Conservation (phyloP, 2,329 filamentous ascomycete genomes). For the Colletotrichum godetiae region DNA sequence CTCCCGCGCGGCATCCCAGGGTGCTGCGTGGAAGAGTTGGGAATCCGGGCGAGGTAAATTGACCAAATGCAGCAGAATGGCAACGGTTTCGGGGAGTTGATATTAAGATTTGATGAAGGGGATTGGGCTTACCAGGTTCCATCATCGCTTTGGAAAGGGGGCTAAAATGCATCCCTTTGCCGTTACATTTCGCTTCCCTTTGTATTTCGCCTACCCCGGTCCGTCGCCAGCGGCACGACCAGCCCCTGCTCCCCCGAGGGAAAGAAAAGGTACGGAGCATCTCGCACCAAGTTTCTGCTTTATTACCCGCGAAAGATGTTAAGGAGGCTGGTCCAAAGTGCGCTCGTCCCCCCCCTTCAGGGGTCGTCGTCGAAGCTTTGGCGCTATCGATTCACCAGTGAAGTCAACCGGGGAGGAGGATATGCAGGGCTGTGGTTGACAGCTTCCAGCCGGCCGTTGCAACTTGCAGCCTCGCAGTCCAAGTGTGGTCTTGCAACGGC, state of each 20-base stretch:
- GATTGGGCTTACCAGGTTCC: not conserved
- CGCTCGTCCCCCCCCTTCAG: not conserved
- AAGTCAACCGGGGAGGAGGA: not conserved
- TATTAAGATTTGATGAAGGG: conserved; percentile 18
- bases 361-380: conserved; percentile 25
- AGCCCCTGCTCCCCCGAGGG: not conserved
- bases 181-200: conserved; percentile 26
- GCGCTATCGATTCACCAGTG: conserved; percentile 19
- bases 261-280: not conserved
- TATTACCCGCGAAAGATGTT: conserved; percentile 2
- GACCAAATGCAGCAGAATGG: not conserved
- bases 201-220: conserved; percentile 31
- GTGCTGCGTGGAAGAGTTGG: not conserved
- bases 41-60: conserved; percentile 11
- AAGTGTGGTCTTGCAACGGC: not conserved
- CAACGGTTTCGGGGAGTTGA: not conserved
- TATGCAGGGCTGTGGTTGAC: not conserved
- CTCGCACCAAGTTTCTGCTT: conserved; percentile 13
- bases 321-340: not conserved
- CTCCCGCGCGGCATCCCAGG: conserved; percentile 17
- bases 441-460: not conserved
- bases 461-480: not conserved
- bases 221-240: not conserved
- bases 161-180: conserved; percentile 9
- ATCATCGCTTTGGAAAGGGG: conserved; percentile 17